Evolutionary conservation across 495 filamentous ascomycete species (phyloP), one percentile per base, ranked within the genome.

Genomic region (Emericellopsis terricola): DNA sequence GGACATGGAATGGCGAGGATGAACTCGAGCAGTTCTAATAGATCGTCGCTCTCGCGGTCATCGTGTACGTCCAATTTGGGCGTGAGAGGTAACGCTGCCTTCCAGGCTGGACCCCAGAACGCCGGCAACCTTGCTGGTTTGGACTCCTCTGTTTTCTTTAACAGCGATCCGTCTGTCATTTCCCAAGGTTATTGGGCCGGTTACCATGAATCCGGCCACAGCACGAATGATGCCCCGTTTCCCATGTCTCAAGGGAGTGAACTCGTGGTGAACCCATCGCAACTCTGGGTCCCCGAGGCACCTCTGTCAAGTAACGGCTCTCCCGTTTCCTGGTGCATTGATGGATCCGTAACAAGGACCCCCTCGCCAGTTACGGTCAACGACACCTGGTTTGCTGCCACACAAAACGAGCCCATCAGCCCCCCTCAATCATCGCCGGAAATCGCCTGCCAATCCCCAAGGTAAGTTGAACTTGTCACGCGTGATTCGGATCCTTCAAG

Each of bases 381-480:
- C 36, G 62, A 63, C 41, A 41, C 55, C 19, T 66, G 59, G 59
- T 59, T 57, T 15, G 52, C 48, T 13, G 45, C 54, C 16, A 60
- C n/a, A n/a, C n/a, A n/a, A n/a, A n/a, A 59, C 14, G 59, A 57
- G 16, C 43, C 50, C 19, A 56, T 55, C 32, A 66, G 59, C 46
- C 57, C 53, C 36, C 23, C 23, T 26, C 45, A 55, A 41, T 63
- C 60, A 31, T 63, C 62, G 37, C 60, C 62, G 40, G 45, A 44
- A 29, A 46, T 64, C 38, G 46, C 52, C 36, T 53, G 59, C 43
- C 61, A 55, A 31, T 64, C 60, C 28, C 60, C 62, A 30, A 64
- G 59, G 62, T 66, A 63, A 48, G 61, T 59, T 37, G 15, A 11
- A n/a, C n/a, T n/a, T n/a, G n/a, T n/a, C n/a, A n/a, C n/a, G n/a